Conservation (phyloP, 2,329 filamentous ascomycete species). For the Alternaria infectoria region DNA sequence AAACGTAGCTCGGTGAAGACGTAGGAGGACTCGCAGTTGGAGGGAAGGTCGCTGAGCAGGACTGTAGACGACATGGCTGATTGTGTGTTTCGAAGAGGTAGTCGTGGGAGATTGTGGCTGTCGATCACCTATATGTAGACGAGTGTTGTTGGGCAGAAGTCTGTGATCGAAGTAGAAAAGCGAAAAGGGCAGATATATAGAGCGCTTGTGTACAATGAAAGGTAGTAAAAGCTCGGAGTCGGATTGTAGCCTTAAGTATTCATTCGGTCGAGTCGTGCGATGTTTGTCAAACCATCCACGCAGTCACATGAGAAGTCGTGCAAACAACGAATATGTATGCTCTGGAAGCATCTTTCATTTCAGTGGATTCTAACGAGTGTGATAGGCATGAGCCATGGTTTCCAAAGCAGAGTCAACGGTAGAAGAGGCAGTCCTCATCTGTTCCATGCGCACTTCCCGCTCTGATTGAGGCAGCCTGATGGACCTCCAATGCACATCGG, state of each 20-base stretch:
- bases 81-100: background rate
- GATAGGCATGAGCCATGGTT: background rate
- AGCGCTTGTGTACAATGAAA: background rate
- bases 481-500: too few relatives aligned
- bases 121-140: too few relatives aligned
- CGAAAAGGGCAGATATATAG: background rate
- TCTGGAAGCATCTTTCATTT: fast-evolving
- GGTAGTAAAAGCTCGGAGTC: background rate
- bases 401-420: background rate
- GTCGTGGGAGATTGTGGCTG: too few relatives aligned
- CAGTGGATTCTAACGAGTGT: background rate
- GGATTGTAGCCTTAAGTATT: background rate
- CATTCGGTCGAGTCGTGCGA: background rate
- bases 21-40: background rate
- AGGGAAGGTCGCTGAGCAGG: background rate
- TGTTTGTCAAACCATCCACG: background rate
- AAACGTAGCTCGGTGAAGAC: background rate
- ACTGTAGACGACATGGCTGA: background rate
- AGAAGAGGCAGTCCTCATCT: background rate
- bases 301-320: background rate
- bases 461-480: too few relatives aligned
- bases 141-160: too few relatives aligned
- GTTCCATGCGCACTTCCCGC: background rate
- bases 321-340: background rate
- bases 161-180: background rate